Percentiles rank a stretch among this genome's conserved stretches.
These are phyloP conservation scores for Colletotrichum graminicola DNA, from an alignment of 2,329 filamentous ascomycete genomes.

Conservation along the genomic window DNA sequence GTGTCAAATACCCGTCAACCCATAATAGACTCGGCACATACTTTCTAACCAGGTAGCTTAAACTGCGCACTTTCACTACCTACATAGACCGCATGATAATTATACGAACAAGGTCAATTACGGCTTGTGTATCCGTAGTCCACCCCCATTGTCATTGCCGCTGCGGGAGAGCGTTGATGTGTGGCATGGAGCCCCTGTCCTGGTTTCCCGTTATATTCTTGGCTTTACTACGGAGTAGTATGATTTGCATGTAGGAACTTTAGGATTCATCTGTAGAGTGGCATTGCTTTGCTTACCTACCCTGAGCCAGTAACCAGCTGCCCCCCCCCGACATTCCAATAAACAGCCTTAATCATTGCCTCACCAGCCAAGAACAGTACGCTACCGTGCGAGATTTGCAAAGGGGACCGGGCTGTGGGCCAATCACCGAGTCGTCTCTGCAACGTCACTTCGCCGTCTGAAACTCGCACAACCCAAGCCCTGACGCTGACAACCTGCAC, in stretches of 20 bases:
- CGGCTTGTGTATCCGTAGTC: not conserved
- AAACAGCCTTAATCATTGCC: constrained; percentile 24
- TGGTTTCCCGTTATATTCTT: not conserved
- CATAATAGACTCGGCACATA: constrained; percentile 8
- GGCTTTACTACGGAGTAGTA: not conserved
- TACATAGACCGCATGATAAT: too few relatives aligned
- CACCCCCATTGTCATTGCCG: not conserved
- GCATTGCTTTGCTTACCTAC: not conserved
- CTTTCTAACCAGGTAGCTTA: not conserved
- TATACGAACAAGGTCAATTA: not conserved
- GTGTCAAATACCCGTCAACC: constrained; percentile 14
- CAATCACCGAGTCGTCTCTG: constrained; percentile 18
- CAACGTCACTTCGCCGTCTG: constrained; percentile 34
- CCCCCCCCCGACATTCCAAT: not conserved
- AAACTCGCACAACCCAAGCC: constrained; percentile 23
- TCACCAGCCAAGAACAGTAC: not conserved
- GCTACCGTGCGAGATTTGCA: too few relatives aligned
- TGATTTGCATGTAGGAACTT: not conserved
- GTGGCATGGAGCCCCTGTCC: constrained; percentile 14
- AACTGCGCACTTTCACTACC: not conserved
- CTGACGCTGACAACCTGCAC: constrained; percentile 3
- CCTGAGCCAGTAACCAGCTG: not conserved
- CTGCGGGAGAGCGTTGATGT: not conserved
- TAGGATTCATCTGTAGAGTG: not conserved
- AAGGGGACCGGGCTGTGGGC: not conserved